phyloP scores from a whole-genome alignment of 2,329 filamentous ascomycete genomes.

The Aspergillus pseudoviridinutans region DNA sequence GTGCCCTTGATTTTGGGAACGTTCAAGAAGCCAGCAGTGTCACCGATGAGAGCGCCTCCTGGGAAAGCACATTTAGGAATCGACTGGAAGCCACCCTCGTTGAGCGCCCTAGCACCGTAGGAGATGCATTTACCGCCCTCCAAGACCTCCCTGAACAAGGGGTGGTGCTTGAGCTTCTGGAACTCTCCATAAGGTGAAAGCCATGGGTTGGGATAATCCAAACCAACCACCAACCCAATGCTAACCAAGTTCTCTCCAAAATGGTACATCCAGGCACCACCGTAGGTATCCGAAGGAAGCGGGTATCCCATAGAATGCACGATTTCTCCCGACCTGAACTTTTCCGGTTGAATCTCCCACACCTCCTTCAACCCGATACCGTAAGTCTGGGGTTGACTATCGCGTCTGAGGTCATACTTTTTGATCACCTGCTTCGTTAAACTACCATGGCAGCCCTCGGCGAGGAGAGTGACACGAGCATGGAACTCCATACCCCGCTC shows the following conservation, averaged over 20 bases:
- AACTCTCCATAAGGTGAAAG: constrained; percentile 93
- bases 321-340: constrained; percentile 82
- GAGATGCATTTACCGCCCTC: constrained; percentile 97
- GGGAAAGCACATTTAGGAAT: constrained; percentile 97
- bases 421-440: constrained; percentile 91
- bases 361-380: constrained; percentile 93
- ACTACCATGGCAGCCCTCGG: constrained; percentile 92
- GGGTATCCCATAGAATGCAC: constrained; percentile 93
- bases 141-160: constrained; percentile 79
- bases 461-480: constrained; percentile 84
- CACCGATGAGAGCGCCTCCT: constrained; percentile 89
- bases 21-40: constrained; percentile 95
- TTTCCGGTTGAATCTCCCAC: constrained; percentile 91
- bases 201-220: constrained; percentile 97
- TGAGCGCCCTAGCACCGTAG: constrained; percentile 85
- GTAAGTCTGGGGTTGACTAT: constrained; percentile 93
- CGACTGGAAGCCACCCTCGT: constrained; percentile 95
- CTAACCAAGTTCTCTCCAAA: constrained; percentile 96
- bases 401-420: constrained; percentile 83
- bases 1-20: constrained; percentile 98
- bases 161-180: constrained; percentile 97
- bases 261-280: constrained; percentile 99
- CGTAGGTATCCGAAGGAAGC: constrained; percentile 81
- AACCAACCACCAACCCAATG: constrained; percentile 82
- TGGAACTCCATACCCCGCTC: constrained; percentile 99